Evolutionary conservation across 2,329 filamentous ascomycete genomes (phyloP).

Genomic region (Colletotrichum somersetense): DNA sequence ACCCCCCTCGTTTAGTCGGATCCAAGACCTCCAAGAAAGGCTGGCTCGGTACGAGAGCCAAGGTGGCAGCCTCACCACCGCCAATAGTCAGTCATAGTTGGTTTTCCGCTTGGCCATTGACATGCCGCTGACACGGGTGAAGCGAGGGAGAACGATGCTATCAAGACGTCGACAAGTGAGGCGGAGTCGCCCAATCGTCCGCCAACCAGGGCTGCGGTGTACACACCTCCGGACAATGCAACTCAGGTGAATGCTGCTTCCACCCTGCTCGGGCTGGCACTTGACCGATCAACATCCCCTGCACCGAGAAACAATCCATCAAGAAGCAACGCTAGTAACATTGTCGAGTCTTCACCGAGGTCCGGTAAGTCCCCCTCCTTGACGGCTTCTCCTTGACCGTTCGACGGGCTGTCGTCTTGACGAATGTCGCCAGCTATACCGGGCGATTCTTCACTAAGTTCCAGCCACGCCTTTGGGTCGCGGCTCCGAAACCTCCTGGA

Average conservation of each 20-base stretch:
- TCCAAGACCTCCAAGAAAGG: conserved; percentile 42
- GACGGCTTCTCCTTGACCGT: neutral
- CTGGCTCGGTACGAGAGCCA: conserved; percentile 42
- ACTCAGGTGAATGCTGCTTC: conserved; percentile 35
- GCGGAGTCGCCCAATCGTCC: conserved; percentile 3
- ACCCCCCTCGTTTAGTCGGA: conserved; percentile 8
- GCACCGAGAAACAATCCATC: neutral
- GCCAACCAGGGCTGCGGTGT: conserved; percentile 11
- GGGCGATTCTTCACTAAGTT: conserved; percentile 40
- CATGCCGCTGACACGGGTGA: neutral
- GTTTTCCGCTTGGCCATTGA: neutral
- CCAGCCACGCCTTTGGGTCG: conserved; percentile 43
- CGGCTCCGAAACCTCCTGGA: conserved; percentile 42
- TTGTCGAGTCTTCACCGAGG: conserved; percentile 10
- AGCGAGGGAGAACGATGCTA: conserved; percentile 7
- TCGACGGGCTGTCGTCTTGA: neutral
- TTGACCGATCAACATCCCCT: conserved; percentile 23
- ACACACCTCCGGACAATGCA: conserved; percentile 25
- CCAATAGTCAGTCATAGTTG: neutral
- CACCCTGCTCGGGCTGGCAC: conserved; percentile 18
- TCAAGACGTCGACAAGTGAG: neutral
- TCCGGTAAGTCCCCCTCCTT: conserved; percentile 12
- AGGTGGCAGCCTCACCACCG: neutral
- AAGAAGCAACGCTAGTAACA: neutral
- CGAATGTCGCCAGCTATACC: conserved; percentile 36